These are phyloP conservation scores for Leavenworthia alabamica DNA, from an alignment of 345 rosid genomes.

Conservation along the genomic window DNA sequence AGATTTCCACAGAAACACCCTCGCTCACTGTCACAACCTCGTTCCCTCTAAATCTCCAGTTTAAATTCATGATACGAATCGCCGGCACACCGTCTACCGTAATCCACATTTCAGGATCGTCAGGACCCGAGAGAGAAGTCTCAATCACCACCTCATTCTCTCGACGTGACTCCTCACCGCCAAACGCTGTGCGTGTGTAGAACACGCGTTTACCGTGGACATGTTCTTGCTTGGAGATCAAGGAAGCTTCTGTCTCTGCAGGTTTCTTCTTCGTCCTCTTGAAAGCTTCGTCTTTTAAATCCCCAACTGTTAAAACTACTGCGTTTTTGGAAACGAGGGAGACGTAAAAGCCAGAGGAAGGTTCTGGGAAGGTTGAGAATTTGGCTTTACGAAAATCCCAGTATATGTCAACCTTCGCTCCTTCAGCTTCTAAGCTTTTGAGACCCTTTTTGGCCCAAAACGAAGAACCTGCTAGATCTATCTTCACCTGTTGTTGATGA, in stretches of 20 bases:
- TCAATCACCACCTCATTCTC: constrained; percentile 62
- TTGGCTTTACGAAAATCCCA: constrained; percentile 73
- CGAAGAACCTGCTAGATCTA: constrained; percentile 55
- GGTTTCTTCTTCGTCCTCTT: constrained; percentile 51
- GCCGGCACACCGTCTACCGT: constrained; percentile 45
- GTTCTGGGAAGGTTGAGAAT: constrained; percentile 53
- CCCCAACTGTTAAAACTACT: constrained; percentile 49
- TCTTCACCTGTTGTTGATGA: constrained; percentile 42
- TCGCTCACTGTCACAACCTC: constrained; percentile 46
- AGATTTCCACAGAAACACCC: constrained; percentile 39
- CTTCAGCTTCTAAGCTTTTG: constrained; percentile 47
- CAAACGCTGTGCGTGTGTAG: constrained; percentile 45
- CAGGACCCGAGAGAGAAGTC: constrained; percentile 43
- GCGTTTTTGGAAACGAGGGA: constrained; percentile 44
- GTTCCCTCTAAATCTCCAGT: constrained; percentile 76
- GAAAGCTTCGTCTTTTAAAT: constrained; percentile 46
- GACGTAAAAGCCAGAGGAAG: constrained; percentile 54
- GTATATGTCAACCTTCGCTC: constrained; percentile 40
- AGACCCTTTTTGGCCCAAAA: constrained; percentile 71
- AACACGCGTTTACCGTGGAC: constrained; percentile 57
- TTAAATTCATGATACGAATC: constrained; percentile 49
- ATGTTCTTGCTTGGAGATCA: constrained; percentile 64
- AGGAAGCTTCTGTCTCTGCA: constrained; percentile 36
- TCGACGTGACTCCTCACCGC: constrained; percentile 12
- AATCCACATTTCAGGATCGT: constrained; percentile 73